Evolutionary conservation across 2,329 filamentous ascomycete species (phyloP).

Genomic region (Lasiodiplodia citricola): DNA sequence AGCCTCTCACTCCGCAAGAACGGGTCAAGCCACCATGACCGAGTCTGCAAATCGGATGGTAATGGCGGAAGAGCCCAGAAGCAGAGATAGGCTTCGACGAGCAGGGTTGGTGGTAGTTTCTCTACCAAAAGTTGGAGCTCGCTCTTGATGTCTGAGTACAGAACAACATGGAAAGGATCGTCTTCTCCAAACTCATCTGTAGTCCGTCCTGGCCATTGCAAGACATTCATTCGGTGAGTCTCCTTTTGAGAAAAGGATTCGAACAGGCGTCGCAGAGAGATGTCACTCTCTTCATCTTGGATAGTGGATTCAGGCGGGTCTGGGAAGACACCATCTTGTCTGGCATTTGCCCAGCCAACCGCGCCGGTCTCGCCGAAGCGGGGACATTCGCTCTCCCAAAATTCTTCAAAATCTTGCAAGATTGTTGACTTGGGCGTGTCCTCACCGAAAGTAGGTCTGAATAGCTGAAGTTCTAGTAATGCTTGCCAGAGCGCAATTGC

Average conservation of each 20-base stretch:
- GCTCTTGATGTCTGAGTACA: constrained; percentile 76
- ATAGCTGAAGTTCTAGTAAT: constrained; percentile 73
- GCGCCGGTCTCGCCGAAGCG: constrained; percentile 77
- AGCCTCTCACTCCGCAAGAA: constrained; percentile 54
- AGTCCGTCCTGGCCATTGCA: constrained; percentile 71
- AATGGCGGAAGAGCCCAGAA: constrained; percentile 58
- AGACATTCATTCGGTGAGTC: constrained; percentile 50
- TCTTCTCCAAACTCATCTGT: constrained; percentile 76
- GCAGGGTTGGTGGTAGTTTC: constrained; percentile 46
- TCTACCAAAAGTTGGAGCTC: constrained; percentile 58
- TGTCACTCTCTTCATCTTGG: background rate
- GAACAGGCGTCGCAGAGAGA: constrained; percentile 30
- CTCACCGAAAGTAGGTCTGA: constrained; percentile 51
- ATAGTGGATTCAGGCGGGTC: constrained; percentile 32
- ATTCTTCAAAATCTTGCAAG: constrained; percentile 64
- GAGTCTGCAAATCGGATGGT: constrained; percentile 30
- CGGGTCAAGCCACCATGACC: constrained; percentile 55
- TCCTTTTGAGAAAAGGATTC: constrained; percentile 56
- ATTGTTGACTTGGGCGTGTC: constrained; percentile 19
- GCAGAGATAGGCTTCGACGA: constrained; percentile 70
- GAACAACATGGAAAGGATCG: constrained; percentile 81
- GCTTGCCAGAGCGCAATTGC: constrained; percentile 84
- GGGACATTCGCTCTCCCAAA: constrained; percentile 85
- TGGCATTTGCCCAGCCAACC: constrained; percentile 67
- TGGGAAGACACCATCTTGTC: constrained; percentile 17